Conservation (phyloP, 495 filamentous ascomycete species). For the Astrothelium macrocarpum region DNA sequence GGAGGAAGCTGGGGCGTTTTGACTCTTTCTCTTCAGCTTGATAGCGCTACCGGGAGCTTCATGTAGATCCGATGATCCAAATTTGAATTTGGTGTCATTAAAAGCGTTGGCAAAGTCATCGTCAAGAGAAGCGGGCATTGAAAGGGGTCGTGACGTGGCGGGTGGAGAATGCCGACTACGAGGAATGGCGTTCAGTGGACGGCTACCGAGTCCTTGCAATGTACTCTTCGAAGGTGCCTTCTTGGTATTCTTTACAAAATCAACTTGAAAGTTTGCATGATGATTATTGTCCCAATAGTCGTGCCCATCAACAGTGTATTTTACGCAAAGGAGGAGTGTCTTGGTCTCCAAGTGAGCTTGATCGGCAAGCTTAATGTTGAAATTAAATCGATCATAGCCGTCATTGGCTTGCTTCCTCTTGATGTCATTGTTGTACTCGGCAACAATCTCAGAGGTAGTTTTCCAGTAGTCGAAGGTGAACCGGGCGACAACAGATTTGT, state of each 20-base stretch:
- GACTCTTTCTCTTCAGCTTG: conserved; percentile 31
- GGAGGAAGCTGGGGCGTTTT: conserved; percentile 21
- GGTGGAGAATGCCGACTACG: conserved; percentile 58
- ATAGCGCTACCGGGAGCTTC: conserved; percentile 36
- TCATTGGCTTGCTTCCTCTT: conserved; percentile 54
- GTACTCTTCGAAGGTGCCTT: conserved; percentile 48
- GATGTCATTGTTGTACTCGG: conserved; percentile 76
- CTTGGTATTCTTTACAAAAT: conserved; percentile 66
- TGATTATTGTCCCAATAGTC: conserved; percentile 96
- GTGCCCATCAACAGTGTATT: conserved; percentile 73
- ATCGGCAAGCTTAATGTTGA: conserved; percentile 87
- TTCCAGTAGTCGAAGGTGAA: conserved; percentile 98
- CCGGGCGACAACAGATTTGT: conserved; percentile 77
- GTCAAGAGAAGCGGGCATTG: conserved; percentile 53
- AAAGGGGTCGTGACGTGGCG: conserved; percentile 43
- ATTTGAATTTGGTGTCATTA: conserved; percentile 41
- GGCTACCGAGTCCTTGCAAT: conserved; percentile 41
- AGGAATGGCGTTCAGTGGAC: conserved; percentile 54
- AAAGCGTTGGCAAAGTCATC: conserved; percentile 54
- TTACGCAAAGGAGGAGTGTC: conserved; percentile 83
- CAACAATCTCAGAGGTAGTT: conserved; percentile 86
- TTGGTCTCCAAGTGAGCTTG: conserved; percentile 82
- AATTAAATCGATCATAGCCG: conserved; percentile 80
- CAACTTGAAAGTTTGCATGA: conserved; percentile 77
- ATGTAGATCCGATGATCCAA: conserved; percentile 45